A percentile compares a stretch with the other conserved stretches of the same genome.
phyloP scores from a whole-genome alignment of 352 stramenopile genomes.

The Phytopythium sindhum region DNA sequence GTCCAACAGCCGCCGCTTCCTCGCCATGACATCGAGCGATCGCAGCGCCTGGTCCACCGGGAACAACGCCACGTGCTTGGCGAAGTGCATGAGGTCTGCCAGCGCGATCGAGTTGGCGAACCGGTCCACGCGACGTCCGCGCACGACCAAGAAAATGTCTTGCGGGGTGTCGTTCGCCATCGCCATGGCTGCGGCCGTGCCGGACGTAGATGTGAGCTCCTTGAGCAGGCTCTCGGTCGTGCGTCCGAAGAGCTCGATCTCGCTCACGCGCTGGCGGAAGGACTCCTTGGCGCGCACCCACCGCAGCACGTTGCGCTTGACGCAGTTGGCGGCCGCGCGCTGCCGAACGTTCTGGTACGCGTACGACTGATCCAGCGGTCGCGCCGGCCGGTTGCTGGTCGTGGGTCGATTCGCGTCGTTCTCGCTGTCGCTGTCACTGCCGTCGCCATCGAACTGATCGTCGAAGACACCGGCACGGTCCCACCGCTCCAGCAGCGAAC shows the following conservation, averaged over 20 bases:
- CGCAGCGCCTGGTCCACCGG: constrained; percentile 63
- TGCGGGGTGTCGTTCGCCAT: constrained; percentile 5
- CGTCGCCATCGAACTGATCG: constrained; percentile 29
- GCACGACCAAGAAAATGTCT: constrained; percentile 49
- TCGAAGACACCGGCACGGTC: constrained; percentile 55
- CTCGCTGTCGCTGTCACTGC: constrained; percentile 17
- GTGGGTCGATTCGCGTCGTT: constrained; percentile 6
- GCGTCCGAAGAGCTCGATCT: constrained; percentile 60
- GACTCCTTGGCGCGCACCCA: constrained; percentile 50
- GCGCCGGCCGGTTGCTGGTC: neutral
- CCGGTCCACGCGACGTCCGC: constrained; percentile 14
- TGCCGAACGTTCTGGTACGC: constrained; percentile 56
- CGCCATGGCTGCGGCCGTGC: constrained; percentile 10
- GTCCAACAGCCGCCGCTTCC: constrained; percentile 45
- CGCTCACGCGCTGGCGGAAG: constrained; percentile 51
- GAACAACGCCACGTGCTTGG: constrained; percentile 66
- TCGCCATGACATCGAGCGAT: constrained; percentile 47
- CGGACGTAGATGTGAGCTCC: constrained; percentile 27
- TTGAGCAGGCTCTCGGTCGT: constrained; percentile 51
- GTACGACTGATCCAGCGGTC: constrained; percentile 33
- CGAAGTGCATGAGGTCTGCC: constrained; percentile 55
- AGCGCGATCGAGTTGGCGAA: constrained; percentile 45
- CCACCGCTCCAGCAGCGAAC: constrained; percentile 49
- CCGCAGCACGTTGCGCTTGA: constrained; percentile 53
- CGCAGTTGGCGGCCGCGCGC: constrained; percentile 48